Percentiles rank a stretch among this genome's conserved stretches.
phyloP scores from a whole-genome alignment of 345 rosid genomes.

The Rhizophora apiculata region DNA sequence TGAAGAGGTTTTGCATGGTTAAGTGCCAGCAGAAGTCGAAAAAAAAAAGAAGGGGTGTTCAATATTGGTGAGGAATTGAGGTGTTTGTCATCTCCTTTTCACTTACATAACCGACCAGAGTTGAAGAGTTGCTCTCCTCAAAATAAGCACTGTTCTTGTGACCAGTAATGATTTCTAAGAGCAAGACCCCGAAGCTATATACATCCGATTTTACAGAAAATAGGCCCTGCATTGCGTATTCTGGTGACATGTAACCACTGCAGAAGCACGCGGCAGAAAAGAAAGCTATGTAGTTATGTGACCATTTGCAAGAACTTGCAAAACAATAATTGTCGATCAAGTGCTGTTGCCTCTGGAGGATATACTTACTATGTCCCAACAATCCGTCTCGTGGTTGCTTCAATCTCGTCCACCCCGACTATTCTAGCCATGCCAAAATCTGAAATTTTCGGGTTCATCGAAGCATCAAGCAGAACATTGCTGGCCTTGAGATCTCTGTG shows the following conservation, averaged over 20 bases:
- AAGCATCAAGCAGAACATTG: constrained; percentile 18
- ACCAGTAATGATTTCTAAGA: constrained; percentile 16
- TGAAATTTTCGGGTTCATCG: constrained; percentile 28
- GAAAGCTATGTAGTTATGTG: no score
- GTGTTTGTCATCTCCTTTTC: not conserved
- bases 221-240: constrained; percentile 32
- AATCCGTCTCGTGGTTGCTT: constrained; percentile 25
- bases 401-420: constrained; percentile 21
- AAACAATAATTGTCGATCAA: not conserved
- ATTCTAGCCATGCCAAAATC: constrained; percentile 36
- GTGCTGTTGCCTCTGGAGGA: not conserved
- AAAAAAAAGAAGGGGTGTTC: not conserved
- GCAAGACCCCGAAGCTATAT: constrained; percentile 26
- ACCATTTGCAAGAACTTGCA: not conserved
- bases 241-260: constrained; percentile 36
- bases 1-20: constrained; percentile 10
- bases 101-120: constrained; percentile 61
- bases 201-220: constrained; percentile 32
- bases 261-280: not conserved
- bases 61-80: not conserved
- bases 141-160: constrained; percentile 25
- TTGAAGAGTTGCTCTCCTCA: constrained; percentile 16
- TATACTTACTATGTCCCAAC: constrained; percentile 32
- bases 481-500: constrained; percentile 32
- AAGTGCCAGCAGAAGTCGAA: not conserved